Evolutionary conservation across 352 stramenopile genomes (phyloP), one percentile per base, ranked within the genome.

Genomic region (Globisporangium polare): DNA sequence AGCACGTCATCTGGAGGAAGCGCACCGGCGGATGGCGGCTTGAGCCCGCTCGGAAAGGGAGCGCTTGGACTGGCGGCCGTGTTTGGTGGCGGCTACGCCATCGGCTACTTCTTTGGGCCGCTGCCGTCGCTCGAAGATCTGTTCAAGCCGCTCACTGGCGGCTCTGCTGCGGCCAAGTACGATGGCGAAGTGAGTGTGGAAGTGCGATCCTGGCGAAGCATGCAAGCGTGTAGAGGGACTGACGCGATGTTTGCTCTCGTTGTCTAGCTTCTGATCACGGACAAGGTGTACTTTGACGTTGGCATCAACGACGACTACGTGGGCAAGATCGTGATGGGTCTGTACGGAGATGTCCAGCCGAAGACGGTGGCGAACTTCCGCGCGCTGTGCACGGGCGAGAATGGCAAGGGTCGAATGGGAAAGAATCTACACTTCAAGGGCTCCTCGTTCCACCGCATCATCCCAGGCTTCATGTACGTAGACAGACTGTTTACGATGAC

Each of bases 241-340:
- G 17, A 51, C 22, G 22, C 5, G 45, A 5, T 12, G 13, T 27
- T 29, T 33, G 10, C 18, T 18, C 10, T 50, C 15, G 13, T 56
- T 47, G 35, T 1, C 42, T 35, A 87, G 78, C 65, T 90, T 7
- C 53, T 82, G 37, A 73, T 92, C 42, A 89, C 77, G 27, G 80
- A 92, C 63, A 97, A 97, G 58, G 91, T 98, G 20, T 99, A 92
- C 78, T 98, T 99, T 66, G 96, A 99, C 71, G 89, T 99, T 42
- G 85, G 91, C 58, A 98, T 99, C 68, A 95, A 97, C 65, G 94
- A 95, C 56, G 73, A 96, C 53, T 80, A 89, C 54, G 85, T 90
- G 18, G 89, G 90, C 15, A 86, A 91, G 64, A 89, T 94, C 63
- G 76, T 95, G 9, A 74, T 94, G 43, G 84, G 83, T 0, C 64